phyloP scores from a whole-genome alignment of 371 early-diverging fungal species.

The Massospora cicadina region DNA sequence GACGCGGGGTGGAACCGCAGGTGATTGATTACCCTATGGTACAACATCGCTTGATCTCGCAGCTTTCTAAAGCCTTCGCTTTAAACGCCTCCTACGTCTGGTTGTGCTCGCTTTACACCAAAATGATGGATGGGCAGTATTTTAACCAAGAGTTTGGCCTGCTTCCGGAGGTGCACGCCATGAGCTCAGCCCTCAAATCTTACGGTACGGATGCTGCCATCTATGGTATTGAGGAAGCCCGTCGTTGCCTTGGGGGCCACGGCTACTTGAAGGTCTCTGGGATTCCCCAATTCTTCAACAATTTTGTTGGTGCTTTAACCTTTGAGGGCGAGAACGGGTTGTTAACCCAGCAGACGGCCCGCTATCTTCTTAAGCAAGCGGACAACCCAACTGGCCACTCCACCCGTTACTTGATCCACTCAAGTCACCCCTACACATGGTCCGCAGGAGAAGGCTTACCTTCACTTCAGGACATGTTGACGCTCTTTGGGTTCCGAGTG shows the following conservation, averaged over 20 bases:
- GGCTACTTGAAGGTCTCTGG: conserved; percentile 59
- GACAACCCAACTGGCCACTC: not conserved
- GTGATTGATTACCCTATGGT: conserved; percentile 63
- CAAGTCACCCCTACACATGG: not conserved
- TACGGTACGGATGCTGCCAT: conserved; percentile 54
- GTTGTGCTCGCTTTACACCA: conserved; percentile 42
- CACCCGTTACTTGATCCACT: not conserved
- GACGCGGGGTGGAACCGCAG: conserved; percentile 39
- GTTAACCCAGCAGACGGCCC: conserved; percentile 36
- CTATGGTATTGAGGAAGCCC: conserved; percentile 58
- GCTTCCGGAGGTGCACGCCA: conserved; percentile 69
- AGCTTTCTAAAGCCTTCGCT: conserved; percentile 60
- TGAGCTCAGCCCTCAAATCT: conserved; percentile 66
- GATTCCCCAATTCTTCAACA: conserved; percentile 48
- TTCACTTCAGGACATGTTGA: not conserved
- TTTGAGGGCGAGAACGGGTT: conserved; percentile 28
- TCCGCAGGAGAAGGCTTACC: not conserved
- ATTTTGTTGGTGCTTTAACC: conserved; percentile 47
- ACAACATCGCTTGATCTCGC: conserved; percentile 58
- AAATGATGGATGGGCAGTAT: conserved; percentile 32
- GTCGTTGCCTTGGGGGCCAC: conserved; percentile 65
- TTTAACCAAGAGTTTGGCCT: conserved; percentile 22
- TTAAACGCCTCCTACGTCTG: conserved; percentile 49
- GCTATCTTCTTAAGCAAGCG: conserved; percentile 29
- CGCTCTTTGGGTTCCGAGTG: not conserved